These are phyloP conservation scores for Rhodosporidiobolus odoratus DNA, from an alignment of 768 basidiomycete species.

Conservation along the genomic window DNA sequence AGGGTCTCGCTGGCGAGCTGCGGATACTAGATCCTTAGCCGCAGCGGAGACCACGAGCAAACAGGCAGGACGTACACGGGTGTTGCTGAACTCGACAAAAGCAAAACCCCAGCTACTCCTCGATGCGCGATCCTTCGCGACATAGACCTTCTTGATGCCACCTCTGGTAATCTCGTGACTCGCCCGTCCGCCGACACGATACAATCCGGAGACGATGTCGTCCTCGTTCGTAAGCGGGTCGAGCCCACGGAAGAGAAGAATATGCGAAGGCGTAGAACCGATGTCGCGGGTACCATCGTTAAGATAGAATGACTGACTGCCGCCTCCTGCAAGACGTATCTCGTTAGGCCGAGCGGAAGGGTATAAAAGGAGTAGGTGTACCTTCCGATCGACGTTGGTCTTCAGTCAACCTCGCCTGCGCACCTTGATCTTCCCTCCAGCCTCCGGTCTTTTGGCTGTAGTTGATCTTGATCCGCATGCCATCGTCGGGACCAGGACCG, in stretches of 20 bases:
- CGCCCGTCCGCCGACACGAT: slow-evolving; percentile 64
- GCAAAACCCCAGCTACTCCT: slow-evolving; percentile 87
- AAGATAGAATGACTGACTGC: slow-evolving; percentile 50
- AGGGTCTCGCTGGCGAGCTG: slow-evolving; percentile 78
- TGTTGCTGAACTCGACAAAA: slow-evolving; percentile 84
- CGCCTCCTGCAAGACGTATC: slow-evolving; percentile 48
- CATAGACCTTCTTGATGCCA: slow-evolving; percentile 76
- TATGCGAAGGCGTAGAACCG: slow-evolving; percentile 70
- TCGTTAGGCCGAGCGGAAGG: not conserved
- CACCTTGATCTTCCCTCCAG: slow-evolving; percentile 55
- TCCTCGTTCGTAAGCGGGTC: slow-evolving; percentile 82
- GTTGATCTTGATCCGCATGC: slow-evolving; percentile 88
- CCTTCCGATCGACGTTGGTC: slow-evolving; percentile 19
- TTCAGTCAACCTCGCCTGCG: slow-evolving; percentile 52
- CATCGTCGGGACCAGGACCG: slow-evolving; percentile 64
- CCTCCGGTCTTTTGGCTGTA: slow-evolving; percentile 53
- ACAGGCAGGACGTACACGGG: slow-evolving; percentile 56
- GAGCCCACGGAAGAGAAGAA: slow-evolving; percentile 82
- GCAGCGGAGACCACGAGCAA: not conserved
- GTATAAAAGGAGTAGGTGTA: not conserved
- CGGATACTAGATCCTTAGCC: not conserved
- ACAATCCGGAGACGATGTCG: slow-evolving; percentile 77
- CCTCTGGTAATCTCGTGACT: slow-evolving; percentile 48
- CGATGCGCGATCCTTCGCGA: slow-evolving; percentile 82
- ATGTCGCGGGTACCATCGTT: slow-evolving; percentile 97